Conservation (phyloP, 1,139 yeast genomes). For the Yamadazyma membranifaciens region DNA sequence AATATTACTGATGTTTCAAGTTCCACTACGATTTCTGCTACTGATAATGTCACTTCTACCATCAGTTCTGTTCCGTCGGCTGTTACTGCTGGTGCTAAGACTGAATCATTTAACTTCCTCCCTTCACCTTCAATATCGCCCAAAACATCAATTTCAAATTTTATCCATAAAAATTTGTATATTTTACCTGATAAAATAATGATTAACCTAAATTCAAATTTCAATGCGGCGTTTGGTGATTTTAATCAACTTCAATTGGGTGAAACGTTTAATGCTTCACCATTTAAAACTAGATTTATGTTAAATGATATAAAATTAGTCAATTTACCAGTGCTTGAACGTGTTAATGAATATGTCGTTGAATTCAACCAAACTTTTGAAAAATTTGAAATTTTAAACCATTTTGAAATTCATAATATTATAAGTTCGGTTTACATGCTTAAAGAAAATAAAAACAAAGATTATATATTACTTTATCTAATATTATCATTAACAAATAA, state of each 20-base stretch:
- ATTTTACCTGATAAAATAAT: neutral
- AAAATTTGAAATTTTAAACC: conserved; percentile 32
- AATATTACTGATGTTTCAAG: too few relatives aligned
- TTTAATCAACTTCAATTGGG: conserved; percentile 4
- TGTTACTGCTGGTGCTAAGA: neutral
- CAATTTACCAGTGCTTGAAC: conserved; percentile 18
- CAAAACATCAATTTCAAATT: conserved; percentile 2
- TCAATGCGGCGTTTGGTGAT: neutral
- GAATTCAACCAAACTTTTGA: neutral
- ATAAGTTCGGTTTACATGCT: conserved; percentile 3
- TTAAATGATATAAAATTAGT: conserved; percentile 10
- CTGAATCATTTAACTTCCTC: neutral
- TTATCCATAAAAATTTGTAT: neutral
- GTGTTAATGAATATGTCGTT: conserved; percentile 25
- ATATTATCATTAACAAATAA: conserved; percentile 5
- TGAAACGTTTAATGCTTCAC: neutral
- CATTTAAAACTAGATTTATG: neutral
- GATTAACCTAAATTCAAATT: conserved; percentile 2
- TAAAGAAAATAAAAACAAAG: conserved; percentile 3
- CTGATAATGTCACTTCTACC: too few relatives aligned
- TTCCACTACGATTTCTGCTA: too few relatives aligned
- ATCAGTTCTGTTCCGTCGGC: neutral
- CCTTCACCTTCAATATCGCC: conserved; percentile 7
- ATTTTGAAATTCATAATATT: conserved; percentile 21
- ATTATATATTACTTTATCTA: conserved; percentile 13